Percentiles rank a stretch among this genome's conserved stretches.
phyloP scores from a whole-genome alignment of 306 rosid species.

The Prosopis cineraria region DNA sequence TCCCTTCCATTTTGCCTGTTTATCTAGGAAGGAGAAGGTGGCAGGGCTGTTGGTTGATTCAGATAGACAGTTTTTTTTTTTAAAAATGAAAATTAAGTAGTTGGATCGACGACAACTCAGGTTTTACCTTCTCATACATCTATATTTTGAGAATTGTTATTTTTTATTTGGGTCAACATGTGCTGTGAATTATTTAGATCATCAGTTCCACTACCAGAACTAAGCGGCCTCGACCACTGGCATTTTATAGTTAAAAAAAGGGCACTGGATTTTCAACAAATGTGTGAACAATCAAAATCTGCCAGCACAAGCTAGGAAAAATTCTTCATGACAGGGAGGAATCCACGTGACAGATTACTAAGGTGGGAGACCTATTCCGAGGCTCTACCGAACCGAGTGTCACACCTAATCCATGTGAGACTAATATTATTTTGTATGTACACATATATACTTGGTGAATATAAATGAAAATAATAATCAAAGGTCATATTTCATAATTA shows the following conservation, averaged over 20 bases:
- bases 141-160: not conserved
- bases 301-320: not conserved
- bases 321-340: conserved; percentile 14
- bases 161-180: too few relatives aligned
- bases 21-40: not conserved
- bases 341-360: conserved; percentile 16
- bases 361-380: conserved; percentile 9
- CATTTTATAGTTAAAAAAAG: not conserved
- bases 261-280: not conserved
- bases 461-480: not conserved
- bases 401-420: conserved; percentile 52
- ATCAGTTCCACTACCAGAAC: conserved; percentile 32
- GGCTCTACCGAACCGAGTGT: not conserved
- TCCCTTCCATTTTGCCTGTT: not conserved
- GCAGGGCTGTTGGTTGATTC: conserved; percentile 37
- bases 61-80: conserved; percentile 28
- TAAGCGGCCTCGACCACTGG: conserved; percentile 12
- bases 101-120: conserved; percentile 41
- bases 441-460: too few relatives aligned
- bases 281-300: conserved; percentile 11
- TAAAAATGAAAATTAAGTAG: conserved; percentile 18
- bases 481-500: not conserved
- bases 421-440: too few relatives aligned
- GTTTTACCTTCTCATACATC: conserved; percentile 32
- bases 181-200: conserved; percentile 25